A percentile compares a stretch with the other conserved stretches of the same genome.
phyloP scores from a whole-genome alignment of 2,329 filamentous ascomycete genomes.

The Venturia asperata region DNA sequence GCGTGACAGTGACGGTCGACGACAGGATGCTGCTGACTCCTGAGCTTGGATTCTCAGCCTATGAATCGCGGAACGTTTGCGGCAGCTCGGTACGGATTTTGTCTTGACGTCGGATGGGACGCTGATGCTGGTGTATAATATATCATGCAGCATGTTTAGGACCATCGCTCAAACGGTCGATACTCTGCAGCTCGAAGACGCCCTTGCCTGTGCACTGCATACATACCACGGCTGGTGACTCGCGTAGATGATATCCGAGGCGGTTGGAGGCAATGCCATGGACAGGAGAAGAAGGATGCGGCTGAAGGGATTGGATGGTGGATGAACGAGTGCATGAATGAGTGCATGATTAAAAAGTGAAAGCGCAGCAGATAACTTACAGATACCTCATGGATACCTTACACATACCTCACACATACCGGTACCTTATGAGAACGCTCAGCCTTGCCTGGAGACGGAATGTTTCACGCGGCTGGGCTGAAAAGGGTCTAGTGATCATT shows the following conservation, averaged over 20 bases:
- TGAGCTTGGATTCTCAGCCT: not conserved
- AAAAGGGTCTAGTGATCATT: not conserved
- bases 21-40: not conserved
- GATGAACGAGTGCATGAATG: too few relatives aligned
- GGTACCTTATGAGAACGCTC: too few relatives aligned
- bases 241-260: not conserved
- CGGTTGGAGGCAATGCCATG: too few relatives aligned
- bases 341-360: not conserved
- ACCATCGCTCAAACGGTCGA: not conserved
- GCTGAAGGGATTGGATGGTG: not conserved
- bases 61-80: slow-evolving; percentile 6
- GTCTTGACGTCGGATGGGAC: too few relatives aligned
- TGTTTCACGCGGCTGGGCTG: not conserved
- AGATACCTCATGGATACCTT: too few relatives aligned
- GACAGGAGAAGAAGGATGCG: too few relatives aligned
- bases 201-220: not conserved
- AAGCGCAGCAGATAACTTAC: not conserved
- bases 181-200: not conserved
- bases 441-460: too few relatives aligned
- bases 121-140: too few relatives aligned
- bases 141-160: not conserved
- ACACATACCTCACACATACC: too few relatives aligned
- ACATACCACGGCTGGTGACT: not conserved
- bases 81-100: not conserved
- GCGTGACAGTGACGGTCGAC: not conserved